phyloP scores from a whole-genome alignment of 768 basidiomycete genomes.

The Amanita jacksonii region DNA sequence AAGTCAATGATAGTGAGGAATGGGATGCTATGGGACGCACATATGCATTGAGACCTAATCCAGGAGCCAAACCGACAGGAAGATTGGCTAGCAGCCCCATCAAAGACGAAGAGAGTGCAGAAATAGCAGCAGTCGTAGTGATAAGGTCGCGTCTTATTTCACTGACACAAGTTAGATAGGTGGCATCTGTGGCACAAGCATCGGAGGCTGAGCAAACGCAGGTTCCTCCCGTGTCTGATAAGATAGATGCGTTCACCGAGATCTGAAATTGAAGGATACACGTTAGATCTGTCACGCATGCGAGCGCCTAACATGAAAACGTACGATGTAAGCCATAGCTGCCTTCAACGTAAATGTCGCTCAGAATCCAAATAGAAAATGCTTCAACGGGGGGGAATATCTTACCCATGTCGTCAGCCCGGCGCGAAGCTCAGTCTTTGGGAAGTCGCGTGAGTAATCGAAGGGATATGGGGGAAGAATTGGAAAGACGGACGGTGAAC shows the following conservation, averaged over 20 bases:
- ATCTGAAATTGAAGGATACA: conserved; percentile 34
- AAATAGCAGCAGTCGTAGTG: conserved; percentile 71
- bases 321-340: conserved; percentile 78
- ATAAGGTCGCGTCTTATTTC: conserved; percentile 70
- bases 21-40: conserved; percentile 30
- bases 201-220: conserved; percentile 63
- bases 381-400: not conserved
- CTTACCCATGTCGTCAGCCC: conserved; percentile 77
- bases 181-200: conserved; percentile 40
- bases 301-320: conserved; percentile 18
- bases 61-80: conserved; percentile 85
- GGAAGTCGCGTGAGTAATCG: not conserved
- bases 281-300: not conserved
- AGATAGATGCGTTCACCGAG: conserved; percentile 76
- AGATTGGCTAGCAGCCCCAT: conserved; percentile 83
- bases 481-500: conserved; percentile 35
- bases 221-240: conserved; percentile 70
- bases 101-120: conserved; percentile 64
- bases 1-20: not conserved
- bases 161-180: conserved; percentile 47
- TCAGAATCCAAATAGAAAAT: not conserved
- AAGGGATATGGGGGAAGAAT: not conserved
- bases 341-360: conserved; percentile 29
- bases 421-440: conserved; percentile 67
- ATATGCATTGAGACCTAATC: conserved; percentile 76